A percentile compares a stretch with the other conserved stretches of the same genome.
phyloP scores from a whole-genome alignment of 495 filamentous ascomycete genomes.

The Aspergillus conjunctus region DNA sequence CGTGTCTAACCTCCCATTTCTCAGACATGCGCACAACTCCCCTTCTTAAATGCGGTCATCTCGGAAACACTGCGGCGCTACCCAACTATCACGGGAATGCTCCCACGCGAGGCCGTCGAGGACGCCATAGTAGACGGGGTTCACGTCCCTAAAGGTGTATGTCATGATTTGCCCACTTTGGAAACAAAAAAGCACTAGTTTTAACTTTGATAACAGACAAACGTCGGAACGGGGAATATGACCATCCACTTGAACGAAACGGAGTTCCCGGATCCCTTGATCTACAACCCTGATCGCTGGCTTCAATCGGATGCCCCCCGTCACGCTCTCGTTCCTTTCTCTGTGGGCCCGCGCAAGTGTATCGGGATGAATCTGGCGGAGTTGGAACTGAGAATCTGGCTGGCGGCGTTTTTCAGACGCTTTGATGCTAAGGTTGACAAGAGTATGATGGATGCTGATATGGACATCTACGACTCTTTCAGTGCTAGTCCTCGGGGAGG shows the following conservation, averaged over 20 bases:
- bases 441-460: background rate
- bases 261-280: background rate
- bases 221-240: background rate
- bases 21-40: background rate
- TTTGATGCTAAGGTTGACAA: constrained; percentile 2
- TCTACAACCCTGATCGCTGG: constrained; percentile 8
- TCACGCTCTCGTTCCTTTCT: background rate
- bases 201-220: background rate
- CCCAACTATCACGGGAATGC: background rate
- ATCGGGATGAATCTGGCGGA: constrained; percentile 8
- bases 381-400: constrained; percentile 1
- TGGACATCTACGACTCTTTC: constrained; percentile 3
- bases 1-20: constrained; percentile 1
- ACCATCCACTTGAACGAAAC: constrained; percentile 6
- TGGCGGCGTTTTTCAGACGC: background rate
- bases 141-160: background rate
- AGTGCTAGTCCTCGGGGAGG: background rate
- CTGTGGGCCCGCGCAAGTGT: background rate
- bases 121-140: background rate
- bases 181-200: background rate
- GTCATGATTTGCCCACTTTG: background rate
- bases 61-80: constrained; percentile 2
- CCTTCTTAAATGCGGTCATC: constrained; percentile 1
- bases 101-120: background rate
- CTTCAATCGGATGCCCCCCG: background rate